Percentiles rank a stretch among this genome's conserved stretches.
These are phyloP conservation scores for Didymella pomorum DNA, from an alignment of 2,329 filamentous ascomycete genomes.

Conservation along the genomic window DNA sequence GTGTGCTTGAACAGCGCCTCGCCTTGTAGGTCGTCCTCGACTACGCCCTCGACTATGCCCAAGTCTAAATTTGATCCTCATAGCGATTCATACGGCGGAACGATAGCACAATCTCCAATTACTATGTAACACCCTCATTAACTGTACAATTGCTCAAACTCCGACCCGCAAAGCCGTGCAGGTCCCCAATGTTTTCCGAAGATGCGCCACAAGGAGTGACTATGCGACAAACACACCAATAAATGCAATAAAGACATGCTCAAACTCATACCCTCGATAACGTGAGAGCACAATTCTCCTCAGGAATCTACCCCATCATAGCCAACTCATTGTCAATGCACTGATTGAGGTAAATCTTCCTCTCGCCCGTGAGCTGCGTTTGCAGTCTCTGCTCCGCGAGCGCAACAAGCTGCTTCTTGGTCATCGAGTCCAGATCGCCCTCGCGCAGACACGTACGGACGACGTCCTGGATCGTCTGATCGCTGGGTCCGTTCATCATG, in stretches of 20 bases:
- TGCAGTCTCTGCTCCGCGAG: slow-evolving; percentile 93
- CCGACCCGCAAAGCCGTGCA: slow-evolving; percentile 11
- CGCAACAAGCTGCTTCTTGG: slow-evolving; percentile 89
- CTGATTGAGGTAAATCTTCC: slow-evolving; percentile 86
- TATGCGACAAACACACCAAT: slow-evolving; percentile 21
- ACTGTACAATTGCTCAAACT: slow-evolving; percentile 13
- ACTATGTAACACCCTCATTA: slow-evolving; percentile 13
- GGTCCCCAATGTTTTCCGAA: slow-evolving; percentile 15
- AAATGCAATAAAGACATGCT: slow-evolving; percentile 30
- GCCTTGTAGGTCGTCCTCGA: no score
- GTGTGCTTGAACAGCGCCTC: not conserved
- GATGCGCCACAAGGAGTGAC: slow-evolving; percentile 19
- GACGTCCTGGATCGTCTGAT: slow-evolving; percentile 80
- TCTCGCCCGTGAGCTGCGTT: slow-evolving; percentile 85
- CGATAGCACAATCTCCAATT: slow-evolving; percentile 8
- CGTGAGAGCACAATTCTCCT: no score
- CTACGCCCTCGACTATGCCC: no score
- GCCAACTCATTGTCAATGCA: slow-evolving; percentile 94
- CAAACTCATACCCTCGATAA: no score
- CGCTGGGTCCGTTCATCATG: slow-evolving; percentile 71
- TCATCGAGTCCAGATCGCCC: slow-evolving; percentile 94
- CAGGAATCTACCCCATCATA: slow-evolving; percentile 72
- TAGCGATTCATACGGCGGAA: no score
- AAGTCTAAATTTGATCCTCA: no score
- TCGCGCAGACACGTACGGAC: slow-evolving; percentile 84